These are phyloP conservation scores for Paracamarosporium sp. DNA, from an alignment of 2,329 filamentous ascomycete genomes.

Conservation along the genomic window DNA sequence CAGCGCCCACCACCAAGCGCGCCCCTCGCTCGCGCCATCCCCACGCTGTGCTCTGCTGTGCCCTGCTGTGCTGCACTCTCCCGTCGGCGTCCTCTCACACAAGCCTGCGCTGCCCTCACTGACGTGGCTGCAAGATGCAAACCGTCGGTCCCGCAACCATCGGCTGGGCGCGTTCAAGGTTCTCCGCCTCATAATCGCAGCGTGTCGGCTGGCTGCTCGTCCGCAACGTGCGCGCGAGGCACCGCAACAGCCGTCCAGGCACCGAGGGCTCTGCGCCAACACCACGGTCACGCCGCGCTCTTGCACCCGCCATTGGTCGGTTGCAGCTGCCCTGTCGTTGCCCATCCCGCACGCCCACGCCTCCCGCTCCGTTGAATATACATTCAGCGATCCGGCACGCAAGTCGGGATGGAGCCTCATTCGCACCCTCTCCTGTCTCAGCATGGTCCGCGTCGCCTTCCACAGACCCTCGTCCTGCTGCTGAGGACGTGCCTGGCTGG, in stretches of 20 bases:
- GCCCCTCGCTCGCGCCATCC: not conserved
- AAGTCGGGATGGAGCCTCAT: conserved; percentile 43
- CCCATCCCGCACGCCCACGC: conserved; percentile 28
- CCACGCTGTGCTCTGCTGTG: not conserved
- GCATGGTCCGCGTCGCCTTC: conserved; percentile 44
- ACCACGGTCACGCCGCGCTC: conserved; percentile 35
- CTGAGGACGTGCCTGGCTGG: conserved; percentile 35
- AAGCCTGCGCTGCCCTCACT: not conserved
- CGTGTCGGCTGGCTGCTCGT: conserved; percentile 23
- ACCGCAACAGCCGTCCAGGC: conserved; percentile 33
- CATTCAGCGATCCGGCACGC: conserved; percentile 42
- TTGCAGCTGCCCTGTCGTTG: conserved; percentile 13
- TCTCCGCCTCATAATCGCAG: not conserved
- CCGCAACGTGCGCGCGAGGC: conserved; percentile 36
- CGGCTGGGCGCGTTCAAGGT: conserved; percentile 16
- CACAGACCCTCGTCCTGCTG: conserved; percentile 45
- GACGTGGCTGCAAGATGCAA: conserved; percentile 9
- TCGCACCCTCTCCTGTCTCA: conserved; percentile 37
- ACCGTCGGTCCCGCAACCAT: not conserved
- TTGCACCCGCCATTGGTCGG: conserved; percentile 40
- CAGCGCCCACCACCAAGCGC: not conserved
- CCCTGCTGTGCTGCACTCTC: not conserved
- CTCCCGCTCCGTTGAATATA: conserved; percentile 41
- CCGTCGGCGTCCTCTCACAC: not conserved
- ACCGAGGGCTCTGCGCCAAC: conserved; percentile 38